Conservation (phyloP, 2,329 filamentous ascomycete genomes). For the Laburnicola sp. region DNA sequence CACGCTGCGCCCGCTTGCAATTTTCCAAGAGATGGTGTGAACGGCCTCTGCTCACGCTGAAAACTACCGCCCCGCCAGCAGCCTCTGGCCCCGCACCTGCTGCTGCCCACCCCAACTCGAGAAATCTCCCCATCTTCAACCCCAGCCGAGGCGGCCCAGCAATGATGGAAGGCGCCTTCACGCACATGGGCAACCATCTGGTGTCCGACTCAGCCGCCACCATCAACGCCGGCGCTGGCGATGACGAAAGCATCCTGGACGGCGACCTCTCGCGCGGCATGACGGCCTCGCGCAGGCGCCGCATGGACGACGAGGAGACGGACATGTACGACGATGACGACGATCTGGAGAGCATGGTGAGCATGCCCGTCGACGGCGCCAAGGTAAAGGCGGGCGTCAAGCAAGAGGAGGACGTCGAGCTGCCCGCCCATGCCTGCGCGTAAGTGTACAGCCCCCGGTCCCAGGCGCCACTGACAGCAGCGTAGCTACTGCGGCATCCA, state of each 20-base stretch:
- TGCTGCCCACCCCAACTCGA: slow-evolving; percentile 9
- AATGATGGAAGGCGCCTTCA: slow-evolving; percentile 83
- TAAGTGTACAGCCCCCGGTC: slow-evolving; percentile 48
- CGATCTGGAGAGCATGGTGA: slow-evolving; percentile 70
- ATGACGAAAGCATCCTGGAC: slow-evolving; percentile 83
- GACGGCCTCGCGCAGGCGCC: slow-evolving; percentile 62
- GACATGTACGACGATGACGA: slow-evolving; percentile 85
- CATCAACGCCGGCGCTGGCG: slow-evolving; percentile 85
- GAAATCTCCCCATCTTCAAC: slow-evolving; percentile 2
- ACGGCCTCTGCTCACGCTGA: slow-evolving; percentile 5
- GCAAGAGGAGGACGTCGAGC: slow-evolving; percentile 76
- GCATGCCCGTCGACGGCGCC: slow-evolving; percentile 75
- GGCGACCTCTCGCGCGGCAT: slow-evolving; percentile 61
- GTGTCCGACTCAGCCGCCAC: slow-evolving; percentile 81
- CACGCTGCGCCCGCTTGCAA: slow-evolving; percentile 18
- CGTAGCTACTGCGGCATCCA: slow-evolving; percentile 93
- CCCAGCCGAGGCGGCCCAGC: slow-evolving; percentile 12
- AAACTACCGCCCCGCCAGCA: slow-evolving; percentile 2
- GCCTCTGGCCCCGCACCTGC: not conserved
- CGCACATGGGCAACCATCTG: slow-evolving; percentile 82
- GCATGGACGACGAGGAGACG: slow-evolving; percentile 80
- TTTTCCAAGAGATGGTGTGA: slow-evolving; percentile 32
- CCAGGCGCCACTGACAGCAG: not conserved
- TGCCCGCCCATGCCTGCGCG: slow-evolving; percentile 94
- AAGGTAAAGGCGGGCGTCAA: slow-evolving; percentile 59